A percentile compares a stretch with the other conserved stretches of the same genome.
phyloP scores from a whole-genome alignment of 2,329 filamentous ascomycete species.

The Amylocarpus encephaloides region DNA sequence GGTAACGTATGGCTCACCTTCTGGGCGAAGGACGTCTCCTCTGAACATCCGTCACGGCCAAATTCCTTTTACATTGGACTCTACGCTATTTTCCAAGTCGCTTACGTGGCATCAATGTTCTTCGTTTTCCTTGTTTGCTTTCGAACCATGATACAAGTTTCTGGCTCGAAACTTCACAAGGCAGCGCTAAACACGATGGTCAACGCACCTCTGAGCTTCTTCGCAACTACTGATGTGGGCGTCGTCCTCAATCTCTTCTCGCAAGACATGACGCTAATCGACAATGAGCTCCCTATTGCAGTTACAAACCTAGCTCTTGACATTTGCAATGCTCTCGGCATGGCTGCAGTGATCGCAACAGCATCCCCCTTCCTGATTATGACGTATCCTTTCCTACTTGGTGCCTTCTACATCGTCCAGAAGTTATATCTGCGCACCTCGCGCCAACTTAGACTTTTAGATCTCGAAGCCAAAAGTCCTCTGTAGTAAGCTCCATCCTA shows the following conservation, averaged over 20 bases:
- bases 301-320: slow-evolving; percentile 33
- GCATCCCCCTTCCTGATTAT: slow-evolving; percentile 35
- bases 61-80: slow-evolving; percentile 13
- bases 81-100: slow-evolving; percentile 5
- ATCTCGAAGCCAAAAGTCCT: slow-evolving; percentile 38
- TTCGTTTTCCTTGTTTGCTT: slow-evolving; percentile 30
- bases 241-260: slow-evolving; percentile 12
- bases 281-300: slow-evolving; percentile 18
- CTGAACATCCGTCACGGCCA: neutral
- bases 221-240: slow-evolving; percentile 34
- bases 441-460: slow-evolving; percentile 40
- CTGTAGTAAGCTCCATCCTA: slow-evolving; percentile 30
- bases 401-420: slow-evolving; percentile 28
- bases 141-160: neutral
- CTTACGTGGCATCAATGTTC: neutral
- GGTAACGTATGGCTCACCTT: slow-evolving; percentile 2
- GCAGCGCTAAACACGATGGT: slow-evolving; percentile 36
- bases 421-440: slow-evolving; percentile 41
- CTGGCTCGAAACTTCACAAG: slow-evolving; percentile 4
- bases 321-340: slow-evolving; percentile 24
- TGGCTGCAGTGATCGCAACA: slow-evolving; percentile 17
- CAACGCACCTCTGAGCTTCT: slow-evolving; percentile 45
- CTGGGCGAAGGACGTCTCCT: slow-evolving; percentile 3
- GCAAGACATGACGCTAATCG: slow-evolving; percentile 23
- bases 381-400: slow-evolving; percentile 35